phyloP scores from a whole-genome alignment of 176 grass and related monocot species.

The Aegilops tauschii region DNA sequence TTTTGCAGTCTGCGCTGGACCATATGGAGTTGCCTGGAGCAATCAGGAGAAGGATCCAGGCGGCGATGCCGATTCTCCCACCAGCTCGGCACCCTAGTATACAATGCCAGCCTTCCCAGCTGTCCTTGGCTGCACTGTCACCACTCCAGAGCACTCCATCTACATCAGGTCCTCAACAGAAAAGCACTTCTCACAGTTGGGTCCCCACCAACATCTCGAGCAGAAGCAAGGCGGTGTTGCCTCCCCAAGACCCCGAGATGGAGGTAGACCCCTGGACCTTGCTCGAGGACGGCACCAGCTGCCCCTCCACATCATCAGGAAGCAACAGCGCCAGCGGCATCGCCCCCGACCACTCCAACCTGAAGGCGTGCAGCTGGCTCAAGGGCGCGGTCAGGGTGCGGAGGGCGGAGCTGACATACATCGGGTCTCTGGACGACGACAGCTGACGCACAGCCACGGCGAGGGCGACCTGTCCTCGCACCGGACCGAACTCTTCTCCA shows the following conservation, averaged over 20 bases:
- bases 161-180: slow-evolving; percentile 53
- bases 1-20: slow-evolving; percentile 71
- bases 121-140: slow-evolving; percentile 49
- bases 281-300: slow-evolving; percentile 89
- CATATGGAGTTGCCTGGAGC: slow-evolving; percentile 76
- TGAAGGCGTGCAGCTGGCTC: slow-evolving; percentile 88
- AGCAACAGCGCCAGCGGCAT: slow-evolving; percentile 39
- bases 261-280: slow-evolving; percentile 91
- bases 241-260: slow-evolving; percentile 66
- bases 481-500: not conserved
- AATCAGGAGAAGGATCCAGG: slow-evolving; percentile 81
- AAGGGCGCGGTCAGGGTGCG: slow-evolving; percentile 94
- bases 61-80: slow-evolving; percentile 81
- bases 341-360: slow-evolving; percentile 66
- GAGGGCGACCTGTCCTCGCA: not conserved
- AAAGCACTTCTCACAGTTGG: slow-evolving; percentile 35
- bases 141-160: slow-evolving; percentile 46
- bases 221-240: slow-evolving; percentile 56
- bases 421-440: slow-evolving; percentile 92
- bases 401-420: slow-evolving; percentile 88
- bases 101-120: slow-evolving; percentile 65
- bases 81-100: slow-evolving; percentile 44
- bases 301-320: slow-evolving; percentile 42
- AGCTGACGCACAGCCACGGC: slow-evolving; percentile 54
- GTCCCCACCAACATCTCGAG: slow-evolving; percentile 52